phyloP scores from a whole-genome alignment of 352 stramenopile genomes.

The Pythium utonaiense region DNA sequence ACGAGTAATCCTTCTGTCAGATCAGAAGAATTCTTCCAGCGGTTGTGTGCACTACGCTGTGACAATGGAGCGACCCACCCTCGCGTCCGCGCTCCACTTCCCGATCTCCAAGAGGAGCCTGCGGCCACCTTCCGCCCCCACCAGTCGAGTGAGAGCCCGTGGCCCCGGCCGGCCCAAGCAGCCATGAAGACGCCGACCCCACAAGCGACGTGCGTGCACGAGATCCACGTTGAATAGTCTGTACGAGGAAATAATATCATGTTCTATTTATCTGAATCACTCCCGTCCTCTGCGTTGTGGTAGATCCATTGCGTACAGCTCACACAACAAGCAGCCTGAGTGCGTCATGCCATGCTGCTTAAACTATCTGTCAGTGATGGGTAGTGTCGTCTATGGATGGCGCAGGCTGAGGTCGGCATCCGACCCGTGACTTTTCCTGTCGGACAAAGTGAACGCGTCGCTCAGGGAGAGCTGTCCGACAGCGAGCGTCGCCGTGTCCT shows the following conservation, averaged over 20 bases:
- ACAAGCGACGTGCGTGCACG: constrained; percentile 1
- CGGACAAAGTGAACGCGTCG: not conserved
- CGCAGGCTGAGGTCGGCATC: too few species aligned
- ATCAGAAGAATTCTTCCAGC: not conserved
- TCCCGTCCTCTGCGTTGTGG: too few species aligned
- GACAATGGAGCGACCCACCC: not conserved
- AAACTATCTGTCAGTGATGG: too few species aligned
- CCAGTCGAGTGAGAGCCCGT: not conserved
- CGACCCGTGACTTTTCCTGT: not conserved
- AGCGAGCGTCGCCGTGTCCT: too few species aligned
- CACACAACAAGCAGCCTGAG: too few species aligned
- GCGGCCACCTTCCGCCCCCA: not conserved
- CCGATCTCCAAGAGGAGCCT: not conserved
- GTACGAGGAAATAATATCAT: constrained; percentile 15
- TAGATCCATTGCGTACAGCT: too few species aligned
- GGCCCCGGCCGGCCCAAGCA: not conserved
- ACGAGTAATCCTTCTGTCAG: constrained; percentile 31
- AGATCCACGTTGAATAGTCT: not conserved
- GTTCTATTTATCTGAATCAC: constrained; percentile 11
- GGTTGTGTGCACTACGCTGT: not conserved
- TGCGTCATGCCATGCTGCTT: too few species aligned
- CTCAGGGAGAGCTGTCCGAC: not conserved
- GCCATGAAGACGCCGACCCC: not conserved
- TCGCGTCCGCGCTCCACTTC: not conserved
- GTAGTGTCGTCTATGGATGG: too few species aligned